Percentiles rank a stretch among this genome's conserved stretches.
Evolutionary conservation across 129 eudicot genomes (phyloP).

Genomic region (Saposhnikovia divaricata): DNA sequence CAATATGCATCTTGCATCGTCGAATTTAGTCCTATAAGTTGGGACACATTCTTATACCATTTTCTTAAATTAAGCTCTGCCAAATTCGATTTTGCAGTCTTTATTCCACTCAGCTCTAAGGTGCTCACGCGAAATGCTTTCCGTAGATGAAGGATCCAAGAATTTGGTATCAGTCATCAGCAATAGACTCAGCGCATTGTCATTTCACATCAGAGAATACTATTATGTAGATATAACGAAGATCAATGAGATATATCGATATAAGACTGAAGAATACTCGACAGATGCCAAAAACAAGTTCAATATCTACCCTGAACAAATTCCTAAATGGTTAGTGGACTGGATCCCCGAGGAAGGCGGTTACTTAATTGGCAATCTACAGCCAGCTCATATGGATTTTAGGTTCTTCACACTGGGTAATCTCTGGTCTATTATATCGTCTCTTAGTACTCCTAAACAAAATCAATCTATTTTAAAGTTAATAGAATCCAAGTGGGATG

Average conservation of each 20-base stretch:
- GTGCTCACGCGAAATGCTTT: slow-evolving; percentile 91
- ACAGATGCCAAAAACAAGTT: slow-evolving; percentile 88
- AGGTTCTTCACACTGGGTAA: slow-evolving; percentile 95
- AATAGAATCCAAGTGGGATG: slow-evolving; percentile 95
- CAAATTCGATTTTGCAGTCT: slow-evolving; percentile 35
- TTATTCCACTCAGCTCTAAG: slow-evolving; percentile 89
- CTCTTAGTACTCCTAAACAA: slow-evolving; percentile 87
- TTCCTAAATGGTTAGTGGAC: slow-evolving; percentile 87
- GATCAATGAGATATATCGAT: slow-evolving; percentile 87
- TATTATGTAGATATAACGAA: slow-evolving; percentile 92
- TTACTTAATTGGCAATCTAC: slow-evolving; percentile 86
- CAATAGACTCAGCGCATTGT: slow-evolving; percentile 86
- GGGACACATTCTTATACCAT: neutral
- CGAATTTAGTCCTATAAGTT: neutral
- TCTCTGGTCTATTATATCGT: slow-evolving; percentile 81
- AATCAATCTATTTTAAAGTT: slow-evolving; percentile 59
- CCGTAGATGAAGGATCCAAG: slow-evolving; percentile 73
- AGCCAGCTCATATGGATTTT: slow-evolving; percentile 99
- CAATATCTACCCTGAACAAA: slow-evolving; percentile 95
- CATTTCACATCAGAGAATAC: slow-evolving; percentile 92
- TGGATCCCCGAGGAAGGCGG: slow-evolving; percentile 99
- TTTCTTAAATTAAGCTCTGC: neutral
- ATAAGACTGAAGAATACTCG: slow-evolving; percentile 95
- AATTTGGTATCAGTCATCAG: slow-evolving; percentile 67
- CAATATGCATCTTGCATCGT: neutral